Evolutionary conservation across 495 filamentous ascomycete genomes (phyloP), one percentile per base, ranked within the genome.

Genomic region (Lophiotrema nucula): DNA sequence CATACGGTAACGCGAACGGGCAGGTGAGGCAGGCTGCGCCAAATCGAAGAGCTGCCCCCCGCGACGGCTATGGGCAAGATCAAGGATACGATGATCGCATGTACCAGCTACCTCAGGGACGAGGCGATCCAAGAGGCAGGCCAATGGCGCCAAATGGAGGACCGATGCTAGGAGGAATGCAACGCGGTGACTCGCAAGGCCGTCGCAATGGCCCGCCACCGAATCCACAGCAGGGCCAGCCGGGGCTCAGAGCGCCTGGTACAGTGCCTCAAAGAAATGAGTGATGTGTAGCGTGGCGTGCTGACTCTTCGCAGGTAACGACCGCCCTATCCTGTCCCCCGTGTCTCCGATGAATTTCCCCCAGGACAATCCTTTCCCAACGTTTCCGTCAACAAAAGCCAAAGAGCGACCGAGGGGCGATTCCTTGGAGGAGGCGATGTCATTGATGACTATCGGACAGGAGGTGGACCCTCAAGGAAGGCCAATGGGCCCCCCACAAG

Each of bases 311-410:
- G 22, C 52, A 61, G 47, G 68, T 61, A 38, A 64, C 52, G 60
- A 65, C 41, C 67, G 71, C 43, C 49, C 72, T 11, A 47, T 70
- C 12, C 57, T 68, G 13, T 64, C 74, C 8, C 75, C 74, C 4
- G 67, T 72, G 18, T 74, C 72, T 19, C 79, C 83, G 8, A 75
- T 77, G 11, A 74, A 74, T 3, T 65, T 75, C 37, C 71, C 79
- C n/a, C 86, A 81, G 66, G 85, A 87, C 42, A 85, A 83, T 58
- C 81, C 86, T 3, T 90, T 88, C 56, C 84, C 87, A 12, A 74
- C 78, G 1, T 88, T 88, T 55, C 81, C 82, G 27, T 69, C 73
- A 41, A 74, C 75, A 35, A 76, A 76, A 38, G 77, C 72, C 55
- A 75, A 79, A 57, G 73, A 77, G 53, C 70, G 67, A 24, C 66